Base-by-base conservation (phyloP, 495 filamentous ascomycete species). In the Massariosphaeria phaeospora region DNA sequence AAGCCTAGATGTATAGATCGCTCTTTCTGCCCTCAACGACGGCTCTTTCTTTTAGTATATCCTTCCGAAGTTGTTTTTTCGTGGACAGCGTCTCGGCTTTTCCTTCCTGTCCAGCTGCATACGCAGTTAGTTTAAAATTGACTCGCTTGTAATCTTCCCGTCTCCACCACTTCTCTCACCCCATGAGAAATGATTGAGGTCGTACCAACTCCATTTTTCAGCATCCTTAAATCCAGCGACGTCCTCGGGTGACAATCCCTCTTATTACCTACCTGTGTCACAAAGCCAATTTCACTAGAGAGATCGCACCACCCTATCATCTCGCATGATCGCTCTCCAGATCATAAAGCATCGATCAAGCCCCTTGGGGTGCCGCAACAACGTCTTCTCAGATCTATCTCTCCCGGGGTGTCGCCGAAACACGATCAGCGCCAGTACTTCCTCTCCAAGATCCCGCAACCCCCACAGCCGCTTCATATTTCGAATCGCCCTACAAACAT, bases 351-450 rank as follows among this genome's bases (percentile, higher is more conserved):
- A n/a, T n/a, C n/a, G n/a, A n/a, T n/a, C n/a, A n/a, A n/a, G 23
- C 38, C 31, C 51, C 57, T 61, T 51, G 61, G 30, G 61, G 60
- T 59, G 55, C 44, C 15, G 18, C 34, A 55, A 70, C 41, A 1
- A 73, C 68, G 72, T 70, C 72, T 67, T 74, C 70, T 26, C 68
- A 73, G 39, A 72, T 74, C 18, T 61, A 72, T 27, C 63, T 74
- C 29, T 73, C 70, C 24, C 50, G 69, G 39, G 68, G 65, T 26
- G 67, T 74, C 30, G 69, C 68, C 13, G 69, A 60, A 15, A 44
- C 66, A 13, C 49, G 64, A 17, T 63, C 59, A 21, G 48, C 58
- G 23, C 56, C 49, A 13, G 30, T 38, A 29, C 52, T 56, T 50
- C 55, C 35, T 13, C 17, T 49, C 8, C 39, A 48, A 1, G 17